Evolutionary conservation across 768 basidiomycete genomes (phyloP).

Genomic region (Tulasnella sp.): DNA sequence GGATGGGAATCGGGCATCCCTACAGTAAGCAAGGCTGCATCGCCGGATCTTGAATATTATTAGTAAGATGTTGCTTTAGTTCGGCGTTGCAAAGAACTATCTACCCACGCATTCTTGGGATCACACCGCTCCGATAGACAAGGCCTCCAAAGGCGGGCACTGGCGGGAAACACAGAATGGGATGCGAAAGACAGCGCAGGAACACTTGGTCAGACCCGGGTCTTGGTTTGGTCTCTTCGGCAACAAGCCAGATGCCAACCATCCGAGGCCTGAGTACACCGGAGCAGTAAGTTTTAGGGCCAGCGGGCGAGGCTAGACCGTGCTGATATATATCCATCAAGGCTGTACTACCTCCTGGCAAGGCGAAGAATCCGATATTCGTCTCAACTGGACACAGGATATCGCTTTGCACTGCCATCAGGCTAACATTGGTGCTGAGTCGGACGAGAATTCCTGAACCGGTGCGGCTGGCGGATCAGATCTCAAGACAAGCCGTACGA

Average conservation of each 20-base stretch:
- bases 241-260: background rate
- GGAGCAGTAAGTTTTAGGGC: conserved; percentile 11
- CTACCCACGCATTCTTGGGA: conserved; percentile 6
- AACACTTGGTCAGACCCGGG: background rate
- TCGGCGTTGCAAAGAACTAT: conserved; percentile 17
- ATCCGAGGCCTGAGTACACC: background rate
- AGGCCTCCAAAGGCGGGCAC: background rate
- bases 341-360: conserved; percentile 9
- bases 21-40: conserved; percentile 19
- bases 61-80: conserved; percentile 1
- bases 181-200: conserved; percentile 11
- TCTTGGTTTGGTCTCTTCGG: conserved; percentile 16
- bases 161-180: conserved; percentile 15
- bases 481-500: conserved; percentile 12
- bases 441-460: conserved; percentile 23
- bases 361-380: conserved; percentile 22
- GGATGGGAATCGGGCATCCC: conserved; percentile 22
- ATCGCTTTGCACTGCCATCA: conserved; percentile 18
- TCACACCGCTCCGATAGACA: background rate
- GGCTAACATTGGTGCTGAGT: conserved; percentile 17
- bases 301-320: background rate
- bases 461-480: conserved; percentile 22
- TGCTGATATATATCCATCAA: background rate
- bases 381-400: conserved; percentile 23
- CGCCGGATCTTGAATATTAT: background rate